Evolutionary conservation across 441 rosid species (phyloP).

Genomic region (Adansonia rubrostipa): DNA sequence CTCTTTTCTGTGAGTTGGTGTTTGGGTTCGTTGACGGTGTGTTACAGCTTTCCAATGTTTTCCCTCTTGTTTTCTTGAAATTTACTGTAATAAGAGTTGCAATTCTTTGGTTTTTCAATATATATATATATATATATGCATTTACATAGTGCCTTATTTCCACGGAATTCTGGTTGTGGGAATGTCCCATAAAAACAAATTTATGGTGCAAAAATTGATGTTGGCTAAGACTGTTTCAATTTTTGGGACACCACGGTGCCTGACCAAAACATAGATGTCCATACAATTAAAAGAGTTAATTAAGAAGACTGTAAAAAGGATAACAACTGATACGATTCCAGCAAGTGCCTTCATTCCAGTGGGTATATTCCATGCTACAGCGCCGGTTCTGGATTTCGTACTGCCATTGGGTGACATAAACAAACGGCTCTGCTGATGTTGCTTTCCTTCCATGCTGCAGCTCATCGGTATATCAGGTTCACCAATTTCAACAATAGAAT

Average conservation of each 20-base stretch:
- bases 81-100: background rate
- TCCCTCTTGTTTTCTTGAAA: background rate
- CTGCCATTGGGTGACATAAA: constrained; percentile 36
- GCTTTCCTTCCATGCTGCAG: constrained; percentile 41
- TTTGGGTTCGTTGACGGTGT: constrained; percentile 27
- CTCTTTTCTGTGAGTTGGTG: constrained; percentile 24
- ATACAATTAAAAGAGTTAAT: constrained; percentile 39
- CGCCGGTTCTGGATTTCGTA: constrained; percentile 23
- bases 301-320: constrained; percentile 39
- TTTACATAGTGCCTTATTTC: background rate
- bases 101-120: constrained; percentile 26
- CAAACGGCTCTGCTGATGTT: constrained; percentile 41
- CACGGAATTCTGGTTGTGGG: background rate
- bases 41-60: constrained; percentile 21
- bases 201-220: background rate
- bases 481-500: constrained; percentile 63
- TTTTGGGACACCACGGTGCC: constrained; percentile 14
- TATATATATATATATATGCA: background rate
- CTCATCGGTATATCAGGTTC: constrained; percentile 62
- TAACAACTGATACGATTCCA: constrained; percentile 37
- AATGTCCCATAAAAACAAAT: background rate
- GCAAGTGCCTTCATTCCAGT: constrained; percentile 55
- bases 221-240: background rate
- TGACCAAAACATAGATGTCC: constrained; percentile 38
- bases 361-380: constrained; percentile 70